Base-by-base conservation (phyloP, 208 protist species). In the Leishmania tarentolae region DNA sequence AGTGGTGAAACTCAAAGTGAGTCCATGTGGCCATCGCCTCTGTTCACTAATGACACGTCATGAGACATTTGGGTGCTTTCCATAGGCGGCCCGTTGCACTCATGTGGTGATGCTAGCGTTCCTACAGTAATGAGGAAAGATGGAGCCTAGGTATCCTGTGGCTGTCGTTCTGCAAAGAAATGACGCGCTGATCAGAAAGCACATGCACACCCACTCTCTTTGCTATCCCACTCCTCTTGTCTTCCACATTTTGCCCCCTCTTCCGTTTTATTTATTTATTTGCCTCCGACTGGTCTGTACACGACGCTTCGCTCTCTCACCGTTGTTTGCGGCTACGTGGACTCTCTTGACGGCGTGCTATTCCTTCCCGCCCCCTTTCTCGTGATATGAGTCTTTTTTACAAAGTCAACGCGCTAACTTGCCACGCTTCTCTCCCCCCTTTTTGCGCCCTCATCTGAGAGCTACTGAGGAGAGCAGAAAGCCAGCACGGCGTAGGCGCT, bases 331-430 rank as follows among this genome's bases (percentile, higher is more conserved):
- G 42, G 35, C 21, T 11, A 72, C 40, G 40, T 8, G 66, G 11
- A 37, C 42, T 50, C 69, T 53, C 13, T 31, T 31, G 44, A 52
- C 69, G 69, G 40, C n/a, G 40, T 31, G 44, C 50, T 13, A 2
- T 73, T 53, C 11, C 44, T 2, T 53, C 53, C 24, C 28, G 24
- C 9, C 44, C n/a, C 3, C 69, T n/a, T 73, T 35, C 69, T n/a
- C 31, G 9, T 50, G 2, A 44, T 47, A 40, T 46, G 28, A 50
- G 1, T 17, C 44, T 44, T 52, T 2, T 9, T 53, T 44, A n/a
- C 46, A 76, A 40, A 37, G 50, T 76, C 59, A 21, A 46, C 69
- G 42, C 63, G 28, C 76, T 70, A 73, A 37, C 69, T 65, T 72
- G 24, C 42, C 17, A 9, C 37, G 52, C 44, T 68, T 44, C 57